Percentiles rank a stretch among this genome's conserved stretches.
phyloP scores from a whole-genome alignment of 805 yeast genomes.

The Candida palmyrensis region DNA sequence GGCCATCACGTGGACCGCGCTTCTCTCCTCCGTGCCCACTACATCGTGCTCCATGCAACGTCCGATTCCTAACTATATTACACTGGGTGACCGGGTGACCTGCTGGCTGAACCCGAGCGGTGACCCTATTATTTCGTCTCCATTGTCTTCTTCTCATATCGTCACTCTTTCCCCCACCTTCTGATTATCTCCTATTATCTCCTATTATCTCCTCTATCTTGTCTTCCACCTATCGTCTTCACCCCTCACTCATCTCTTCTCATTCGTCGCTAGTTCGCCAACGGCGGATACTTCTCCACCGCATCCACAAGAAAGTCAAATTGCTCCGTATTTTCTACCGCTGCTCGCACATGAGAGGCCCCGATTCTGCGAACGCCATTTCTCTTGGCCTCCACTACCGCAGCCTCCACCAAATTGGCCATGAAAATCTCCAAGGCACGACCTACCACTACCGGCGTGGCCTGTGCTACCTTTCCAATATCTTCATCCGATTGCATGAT shows the following conservation, averaged over 20 bases:
- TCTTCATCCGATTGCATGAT: conserved; percentile 98
- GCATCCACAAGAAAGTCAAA: conserved; percentile 88
- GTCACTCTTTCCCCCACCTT: no score
- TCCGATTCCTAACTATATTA: no score
- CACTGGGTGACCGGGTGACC: no score
- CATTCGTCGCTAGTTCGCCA: conserved; percentile 14
- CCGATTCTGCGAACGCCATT: conserved; percentile 76
- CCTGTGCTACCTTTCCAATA: conserved; percentile 97
- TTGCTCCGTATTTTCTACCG: conserved; percentile 80
- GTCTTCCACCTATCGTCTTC: no score
- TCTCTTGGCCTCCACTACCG: conserved; percentile 70
- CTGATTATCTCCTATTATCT: neutral
- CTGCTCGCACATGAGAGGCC: conserved; percentile 77
- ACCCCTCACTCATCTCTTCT: neutral
- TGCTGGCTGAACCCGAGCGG: no score
- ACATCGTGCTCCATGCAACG: no score
- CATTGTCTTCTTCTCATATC: no score
- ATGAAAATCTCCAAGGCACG: conserved; percentile 89
- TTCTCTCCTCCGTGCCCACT: no score
- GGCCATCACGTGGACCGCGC: no score
- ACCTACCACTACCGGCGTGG: conserved; percentile 97
- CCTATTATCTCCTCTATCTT: no score
- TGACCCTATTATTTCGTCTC: no score
- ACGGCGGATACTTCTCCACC: conserved; percentile 54
- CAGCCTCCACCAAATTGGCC: conserved; percentile 81